These are phyloP conservation scores for Pythium sp. DNA, from an alignment of 352 stramenopile species.

Conservation along the genomic window DNA sequence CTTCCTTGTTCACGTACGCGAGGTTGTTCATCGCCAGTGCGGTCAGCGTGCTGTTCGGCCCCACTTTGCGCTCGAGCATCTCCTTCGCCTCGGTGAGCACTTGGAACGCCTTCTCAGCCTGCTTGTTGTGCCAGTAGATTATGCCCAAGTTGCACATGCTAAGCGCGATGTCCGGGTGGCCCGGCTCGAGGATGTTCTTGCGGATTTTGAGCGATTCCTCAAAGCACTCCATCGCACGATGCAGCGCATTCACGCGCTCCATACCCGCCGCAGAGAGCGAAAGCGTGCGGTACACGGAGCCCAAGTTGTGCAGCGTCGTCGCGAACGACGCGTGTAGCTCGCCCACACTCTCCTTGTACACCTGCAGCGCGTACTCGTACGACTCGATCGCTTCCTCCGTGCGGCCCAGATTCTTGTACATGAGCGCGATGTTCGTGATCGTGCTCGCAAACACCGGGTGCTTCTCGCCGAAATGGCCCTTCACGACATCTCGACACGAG, in stretches of 20 bases:
- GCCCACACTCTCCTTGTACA: constrained; percentile 79
- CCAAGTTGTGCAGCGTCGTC: constrained; percentile 82
- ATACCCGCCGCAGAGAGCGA: constrained; percentile 59
- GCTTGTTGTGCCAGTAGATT: constrained; percentile 82
- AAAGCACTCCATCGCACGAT: constrained; percentile 75
- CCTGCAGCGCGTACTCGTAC: constrained; percentile 77
- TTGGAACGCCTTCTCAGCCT: constrained; percentile 59
- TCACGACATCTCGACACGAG: constrained; percentile 68
- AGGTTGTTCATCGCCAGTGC: constrained; percentile 84
- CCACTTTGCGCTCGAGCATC: constrained; percentile 62
- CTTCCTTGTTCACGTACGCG: constrained; percentile 77
- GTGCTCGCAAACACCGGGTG: constrained; percentile 83
- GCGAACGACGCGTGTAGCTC: constrained; percentile 83
- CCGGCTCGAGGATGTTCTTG: constrained; percentile 58
- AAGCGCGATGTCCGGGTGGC: constrained; percentile 75
- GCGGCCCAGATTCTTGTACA: constrained; percentile 85
- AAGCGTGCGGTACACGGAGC: constrained; percentile 66
- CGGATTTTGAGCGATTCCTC: constrained; percentile 79
- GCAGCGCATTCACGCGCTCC: constrained; percentile 59
- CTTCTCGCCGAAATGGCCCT: constrained; percentile 71
- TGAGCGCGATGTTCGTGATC: constrained; percentile 85
- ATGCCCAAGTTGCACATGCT: constrained; percentile 83
- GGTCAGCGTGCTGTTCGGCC: constrained; percentile 52
- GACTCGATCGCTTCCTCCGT: constrained; percentile 72
- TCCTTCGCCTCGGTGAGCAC: constrained; percentile 59